phyloP scores from a whole-genome alignment of 2,329 filamentous ascomycete species.

The Macrophomina tecta region DNA sequence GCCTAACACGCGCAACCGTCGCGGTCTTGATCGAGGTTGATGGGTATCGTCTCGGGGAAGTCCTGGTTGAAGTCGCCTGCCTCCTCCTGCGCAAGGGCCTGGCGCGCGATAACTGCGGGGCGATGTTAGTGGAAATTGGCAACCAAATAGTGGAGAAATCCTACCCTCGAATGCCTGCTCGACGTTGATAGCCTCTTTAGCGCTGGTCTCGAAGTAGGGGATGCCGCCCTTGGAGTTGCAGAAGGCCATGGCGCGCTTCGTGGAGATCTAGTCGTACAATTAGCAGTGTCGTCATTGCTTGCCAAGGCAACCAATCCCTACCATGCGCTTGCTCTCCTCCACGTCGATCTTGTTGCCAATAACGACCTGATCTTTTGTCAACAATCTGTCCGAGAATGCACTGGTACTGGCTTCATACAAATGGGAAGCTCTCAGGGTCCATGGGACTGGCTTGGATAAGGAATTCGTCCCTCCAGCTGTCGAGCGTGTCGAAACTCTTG shows the following conservation, averaged over 20 bases:
- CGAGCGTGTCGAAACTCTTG: conserved; percentile 97
- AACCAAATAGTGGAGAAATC: not conserved
- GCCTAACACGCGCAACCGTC: conserved; percentile 89
- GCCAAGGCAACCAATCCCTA: conserved; percentile 46
- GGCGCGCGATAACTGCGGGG: conserved; percentile 84
- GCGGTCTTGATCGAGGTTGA: conserved; percentile 91
- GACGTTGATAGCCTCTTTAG: conserved; percentile 98
- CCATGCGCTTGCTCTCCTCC: conserved; percentile 95
- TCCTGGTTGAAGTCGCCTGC: conserved; percentile 97
- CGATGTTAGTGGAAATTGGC: conserved; percentile 48
- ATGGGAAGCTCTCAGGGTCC: conserved; percentile 96
- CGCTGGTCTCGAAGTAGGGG: conserved; percentile 98
- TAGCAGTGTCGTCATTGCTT: not conserved
- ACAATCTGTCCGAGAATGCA: not conserved
- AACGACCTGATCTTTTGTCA: conserved; percentile 70
- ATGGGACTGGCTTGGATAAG: conserved; percentile 95
- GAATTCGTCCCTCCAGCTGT: conserved; percentile 98
- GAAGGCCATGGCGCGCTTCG: conserved; percentile 95
- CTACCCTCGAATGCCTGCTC: conserved; percentile 79
- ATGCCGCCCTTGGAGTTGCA: conserved; percentile 98
- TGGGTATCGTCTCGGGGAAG: conserved; percentile 97
- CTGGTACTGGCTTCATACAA: conserved; percentile 66
- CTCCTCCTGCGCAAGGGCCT: conserved; percentile 94
- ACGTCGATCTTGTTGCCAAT: conserved; percentile 99
- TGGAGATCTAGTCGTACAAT: conserved; percentile 71